A percentile compares a stretch with the other conserved stretches of the same genome.
These are phyloP conservation scores for Thuja plicata DNA, from an alignment of 83 land plant species.

Conservation along the genomic window DNA sequence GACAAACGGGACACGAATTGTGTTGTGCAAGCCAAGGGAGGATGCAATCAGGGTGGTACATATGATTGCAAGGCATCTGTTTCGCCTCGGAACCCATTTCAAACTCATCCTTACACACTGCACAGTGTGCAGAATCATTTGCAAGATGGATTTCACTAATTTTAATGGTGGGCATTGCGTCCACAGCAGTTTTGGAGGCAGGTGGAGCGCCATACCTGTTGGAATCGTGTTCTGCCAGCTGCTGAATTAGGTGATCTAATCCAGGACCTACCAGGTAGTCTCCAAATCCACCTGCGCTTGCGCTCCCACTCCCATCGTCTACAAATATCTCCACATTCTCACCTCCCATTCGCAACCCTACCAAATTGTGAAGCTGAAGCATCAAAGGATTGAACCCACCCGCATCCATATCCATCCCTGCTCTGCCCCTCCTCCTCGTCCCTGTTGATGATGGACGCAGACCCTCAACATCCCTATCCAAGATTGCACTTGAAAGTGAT, in stretches of 20 bases:
- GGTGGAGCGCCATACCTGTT: slow-evolving; percentile 47
- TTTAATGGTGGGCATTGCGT: slow-evolving; percentile 49
- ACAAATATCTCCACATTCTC: slow-evolving; percentile 39
- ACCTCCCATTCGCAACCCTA: neutral
- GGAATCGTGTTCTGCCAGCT: slow-evolving; percentile 43
- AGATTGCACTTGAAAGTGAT: neutral
- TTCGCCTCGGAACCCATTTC: slow-evolving; percentile 43
- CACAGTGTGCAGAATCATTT: slow-evolving; percentile 43
- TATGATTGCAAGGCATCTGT: slow-evolving; percentile 80
- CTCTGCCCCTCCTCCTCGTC: neutral
- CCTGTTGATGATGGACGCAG: neutral
- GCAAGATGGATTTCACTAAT: slow-evolving; percentile 26
- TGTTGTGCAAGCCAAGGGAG: slow-evolving; percentile 59
- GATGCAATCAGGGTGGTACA: slow-evolving; percentile 67
- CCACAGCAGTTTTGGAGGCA: slow-evolving; percentile 54
- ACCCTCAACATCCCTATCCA: neutral
- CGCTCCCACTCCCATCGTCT: slow-evolving; percentile 48
- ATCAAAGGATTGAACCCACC: slow-evolving; percentile 10
- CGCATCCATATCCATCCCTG: neutral
- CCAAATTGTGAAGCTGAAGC: neutral
- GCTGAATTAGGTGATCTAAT: slow-evolving; percentile 58
- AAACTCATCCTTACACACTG: slow-evolving; percentile 62
- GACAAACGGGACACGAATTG: slow-evolving; percentile 63
- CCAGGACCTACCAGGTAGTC: slow-evolving; percentile 63
- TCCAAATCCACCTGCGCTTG: slow-evolving; percentile 44